Evolutionary conservation across 2,329 filamentous ascomycete genomes (phyloP), one percentile per base, ranked within the genome.

Genomic region (Penicillium sclerotiorum): DNA sequence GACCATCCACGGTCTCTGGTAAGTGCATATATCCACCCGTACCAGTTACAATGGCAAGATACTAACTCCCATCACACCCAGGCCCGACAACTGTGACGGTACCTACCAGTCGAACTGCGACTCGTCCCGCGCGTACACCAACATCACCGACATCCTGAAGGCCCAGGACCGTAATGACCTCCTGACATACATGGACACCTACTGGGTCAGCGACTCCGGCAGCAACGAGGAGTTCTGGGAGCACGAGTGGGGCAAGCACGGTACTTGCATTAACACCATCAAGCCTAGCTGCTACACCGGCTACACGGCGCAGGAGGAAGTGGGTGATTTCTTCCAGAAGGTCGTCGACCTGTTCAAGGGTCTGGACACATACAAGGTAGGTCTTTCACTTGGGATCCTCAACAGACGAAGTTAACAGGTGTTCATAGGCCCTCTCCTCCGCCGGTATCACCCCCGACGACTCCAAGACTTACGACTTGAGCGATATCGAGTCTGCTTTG

Each of bases 211-310:
- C 60, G 76, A 81, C 64, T 56, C 76, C 32, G 80, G 80, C 35
- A 65, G 78, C 23, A 77, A 80, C 57, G 79, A 83, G 59, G 69
- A 62, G 22, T 80, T 89, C 60, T 89, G 86, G 86, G 77, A 82
- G 59, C 84, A 88, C 69, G 86, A 89, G 64, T 89, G 84, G 81
- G 77, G 79, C 67, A 88, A 87, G 67, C 86, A 89, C 66, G 87
- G 66, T 25, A 88, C 86, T 11, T 89, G 87, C 71, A 83, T 89
- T 62, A 85, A 82, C 64, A 89, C 87, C 0, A 79, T 89, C 38
- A 72, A 84, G 2, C 80, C 85, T 0, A 63, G 72, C 17, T 89
- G 87, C 76, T 89, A 89, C 72, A 73, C 74, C 30, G 71, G 79
- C 48, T 80, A 81, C 61, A 67, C 73, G 25, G 62, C 78, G 0